Percentiles rank a stretch among this genome's conserved stretches.
These are phyloP conservation scores for Trichoderma reesei DNA, from an alignment of 495 filamentous ascomycete genomes.

Conservation along the genomic window DNA sequence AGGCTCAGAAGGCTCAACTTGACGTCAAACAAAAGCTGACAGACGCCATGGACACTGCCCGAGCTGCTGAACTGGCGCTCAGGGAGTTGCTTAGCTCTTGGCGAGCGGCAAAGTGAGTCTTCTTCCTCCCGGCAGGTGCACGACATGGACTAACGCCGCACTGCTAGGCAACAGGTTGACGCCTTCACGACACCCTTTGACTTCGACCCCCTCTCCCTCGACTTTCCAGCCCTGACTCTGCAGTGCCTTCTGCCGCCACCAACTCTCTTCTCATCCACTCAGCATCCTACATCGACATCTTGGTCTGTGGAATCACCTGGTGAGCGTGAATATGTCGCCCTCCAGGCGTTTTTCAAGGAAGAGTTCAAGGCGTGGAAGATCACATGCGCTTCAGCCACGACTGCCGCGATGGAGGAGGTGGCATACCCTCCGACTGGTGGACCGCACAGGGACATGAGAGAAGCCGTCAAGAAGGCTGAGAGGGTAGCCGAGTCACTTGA, in stretches of 20 bases:
- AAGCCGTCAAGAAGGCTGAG: conserved; percentile 32
- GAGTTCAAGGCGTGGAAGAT: conserved; percentile 56
- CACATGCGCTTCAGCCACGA: conserved; percentile 31
- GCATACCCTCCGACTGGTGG: conserved; percentile 26
- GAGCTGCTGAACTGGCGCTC: conserved; percentile 75
- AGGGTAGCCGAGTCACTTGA: conserved; percentile 39
- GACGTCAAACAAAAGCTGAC: conserved; percentile 46
- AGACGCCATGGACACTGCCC: conserved; percentile 59
- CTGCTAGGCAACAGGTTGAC: conserved; percentile 35
- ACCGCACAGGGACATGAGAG: conserved; percentile 30
- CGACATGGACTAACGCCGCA: conserved; percentile 16
- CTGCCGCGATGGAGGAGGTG: conserved; percentile 30
- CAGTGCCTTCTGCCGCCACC: conserved; percentile 70
- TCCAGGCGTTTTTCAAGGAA: conserved; percentile 54
- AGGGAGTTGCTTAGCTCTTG: conserved; percentile 69
- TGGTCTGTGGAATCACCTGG: conserved; percentile 69
- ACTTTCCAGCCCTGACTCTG: conserved; percentile 72
- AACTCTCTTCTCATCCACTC: conserved; percentile 60
- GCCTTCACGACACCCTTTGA: conserved; percentile 54
- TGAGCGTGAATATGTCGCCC: conserved; percentile 56
- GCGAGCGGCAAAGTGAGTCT: conserved; percentile 66
- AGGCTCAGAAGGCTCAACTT: conserved; percentile 46
- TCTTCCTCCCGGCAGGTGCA: not conserved
- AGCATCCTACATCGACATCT: conserved; percentile 56
- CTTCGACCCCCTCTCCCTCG: conserved; percentile 70